phyloP scores from a whole-genome alignment of 106 monocot genomes.

The Allium sativum region DNA sequence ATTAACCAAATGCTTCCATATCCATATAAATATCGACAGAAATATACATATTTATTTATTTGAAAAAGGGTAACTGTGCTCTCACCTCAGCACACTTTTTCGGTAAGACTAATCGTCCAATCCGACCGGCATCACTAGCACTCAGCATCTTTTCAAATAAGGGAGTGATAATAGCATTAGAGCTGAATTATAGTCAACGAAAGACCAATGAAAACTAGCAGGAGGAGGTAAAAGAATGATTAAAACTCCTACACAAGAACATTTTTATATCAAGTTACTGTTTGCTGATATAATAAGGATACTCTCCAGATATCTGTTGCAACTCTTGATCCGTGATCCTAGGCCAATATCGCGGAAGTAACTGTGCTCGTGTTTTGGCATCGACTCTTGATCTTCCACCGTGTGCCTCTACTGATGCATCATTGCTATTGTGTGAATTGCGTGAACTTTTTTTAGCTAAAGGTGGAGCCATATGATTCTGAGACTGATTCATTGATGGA shows the following conservation, averaged over 20 bases:
- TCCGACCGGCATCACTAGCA: slow-evolving; percentile 93
- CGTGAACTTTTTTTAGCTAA: slow-evolving; percentile 22
- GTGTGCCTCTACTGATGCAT: slow-evolving; percentile 15
- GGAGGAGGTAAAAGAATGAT: neutral
- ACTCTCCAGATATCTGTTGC: slow-evolving; percentile 80
- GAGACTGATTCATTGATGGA: slow-evolving; percentile 19
- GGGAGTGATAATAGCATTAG: slow-evolving; percentile 76
- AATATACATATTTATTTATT: neutral
- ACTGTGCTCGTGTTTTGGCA: slow-evolving; percentile 27
- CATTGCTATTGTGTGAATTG: slow-evolving; percentile 10
- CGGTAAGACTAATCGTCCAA: slow-evolving; percentile 86
- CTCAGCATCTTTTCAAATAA: slow-evolving; percentile 93
- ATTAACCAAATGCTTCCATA: too few relatives aligned
- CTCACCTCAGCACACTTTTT: slow-evolving; percentile 94
- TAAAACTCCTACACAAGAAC: neutral
- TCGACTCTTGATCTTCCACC: slow-evolving; percentile 54
- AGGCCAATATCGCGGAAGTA: slow-evolving; percentile 77
- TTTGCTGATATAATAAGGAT: slow-evolving; percentile 25
- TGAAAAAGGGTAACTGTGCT: too few relatives aligned
- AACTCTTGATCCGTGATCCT: slow-evolving; percentile 72
- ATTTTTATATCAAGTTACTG: neutral
- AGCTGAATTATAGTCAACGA: slow-evolving; percentile 45
- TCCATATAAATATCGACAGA: too few relatives aligned
- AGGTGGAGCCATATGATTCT: slow-evolving; percentile 22
- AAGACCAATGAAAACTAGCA: slow-evolving; percentile 9